Evolutionary conservation across 129 eudicot genomes (phyloP), one percentile per base, ranked within the genome.

Genomic region (sunflower (Helianthus annuus)): DNA sequence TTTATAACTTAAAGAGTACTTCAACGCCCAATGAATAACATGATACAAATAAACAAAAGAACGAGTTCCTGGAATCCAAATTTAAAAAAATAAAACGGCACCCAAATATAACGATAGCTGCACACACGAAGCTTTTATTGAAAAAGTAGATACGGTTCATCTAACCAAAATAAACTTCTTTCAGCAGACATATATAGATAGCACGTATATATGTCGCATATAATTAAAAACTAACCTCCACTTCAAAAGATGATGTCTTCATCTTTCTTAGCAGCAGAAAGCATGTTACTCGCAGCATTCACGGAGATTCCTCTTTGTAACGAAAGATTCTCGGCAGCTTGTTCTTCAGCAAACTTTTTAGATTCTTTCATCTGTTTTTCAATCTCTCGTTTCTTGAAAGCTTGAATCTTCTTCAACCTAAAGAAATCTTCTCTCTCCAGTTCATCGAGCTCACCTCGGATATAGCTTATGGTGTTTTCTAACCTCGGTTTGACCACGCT

Each of bases 371-470:
- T 67, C 68, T 91, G 90, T 60, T 56, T 88, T 77, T 91, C 91
- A 4, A 91, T 16, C 79, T 88, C 97, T 77, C 90, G 88, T 79
- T 85, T 88, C 78, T 91, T 91, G 54, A 34, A 86, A 8, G 87
- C 97, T 76, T 91, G 97, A 46, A 91, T 88, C 85, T 91, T 91
- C 71, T 91, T 91, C 84, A 91, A 65, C 88, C 97, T 84, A 38
- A 91, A 91, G 79, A 91, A 91, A 75, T 91, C 97, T 81, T 91
- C 97, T 49, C 97, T 86, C 66, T 91, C 97, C 81, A 91, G 71
- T 76, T 86, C 97, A 72, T 91, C 97, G 36, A 88, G 74, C 85
- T 91, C 96, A 9, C 92, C 96, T 76, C 88, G 88, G 55, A 91
- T 88, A 76, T 91, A 91, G 71, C 24, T 82, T 72, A 91, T 88